Conservation (phyloP, 2,329 filamentous ascomycete genomes). For the Penicillium brevicompactum region DNA sequence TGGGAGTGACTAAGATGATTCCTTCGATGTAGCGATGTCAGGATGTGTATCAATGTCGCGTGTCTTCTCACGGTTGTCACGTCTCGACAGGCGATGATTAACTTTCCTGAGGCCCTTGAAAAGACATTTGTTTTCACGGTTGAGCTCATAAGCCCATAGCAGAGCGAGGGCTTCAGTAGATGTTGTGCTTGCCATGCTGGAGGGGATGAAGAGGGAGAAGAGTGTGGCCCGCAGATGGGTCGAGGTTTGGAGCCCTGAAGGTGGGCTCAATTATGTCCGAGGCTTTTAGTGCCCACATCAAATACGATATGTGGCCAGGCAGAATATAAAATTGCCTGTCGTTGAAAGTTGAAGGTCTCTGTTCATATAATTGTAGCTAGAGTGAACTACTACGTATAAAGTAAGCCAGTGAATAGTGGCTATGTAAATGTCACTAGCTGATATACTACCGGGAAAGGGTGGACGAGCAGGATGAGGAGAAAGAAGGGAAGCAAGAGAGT, state of each 20-base stretch:
- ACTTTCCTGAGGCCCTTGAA: constrained; percentile 6
- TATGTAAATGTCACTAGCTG: too few relatives aligned
- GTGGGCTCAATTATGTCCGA: too few relatives aligned
- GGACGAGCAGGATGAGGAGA: background rate
- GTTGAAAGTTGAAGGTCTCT: too few relatives aligned
- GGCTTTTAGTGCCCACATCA: too few relatives aligned
- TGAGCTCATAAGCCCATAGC: constrained; percentile 7
- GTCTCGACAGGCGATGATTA: background rate
- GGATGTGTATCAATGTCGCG: background rate
- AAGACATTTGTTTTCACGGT: constrained; percentile 3
- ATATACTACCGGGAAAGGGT: too few relatives aligned
- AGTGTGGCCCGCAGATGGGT: background rate
- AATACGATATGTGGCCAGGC: too few relatives aligned
- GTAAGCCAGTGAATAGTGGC: too few relatives aligned
- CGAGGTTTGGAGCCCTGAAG: background rate
- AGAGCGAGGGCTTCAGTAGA: constrained; percentile 2
- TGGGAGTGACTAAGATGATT: too few relatives aligned
- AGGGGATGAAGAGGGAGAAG: background rate
- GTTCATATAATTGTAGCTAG: too few relatives aligned
- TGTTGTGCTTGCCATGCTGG: background rate
- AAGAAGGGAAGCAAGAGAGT: background rate
- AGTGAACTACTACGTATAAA: too few relatives aligned
- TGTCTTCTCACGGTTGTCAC: background rate
- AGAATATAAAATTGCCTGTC: too few relatives aligned
- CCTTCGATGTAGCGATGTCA: too few relatives aligned